These are phyloP conservation scores for Beta macrorhiza DNA, from an alignment of 179 eudicot genomes.

Conservation along the genomic window DNA sequence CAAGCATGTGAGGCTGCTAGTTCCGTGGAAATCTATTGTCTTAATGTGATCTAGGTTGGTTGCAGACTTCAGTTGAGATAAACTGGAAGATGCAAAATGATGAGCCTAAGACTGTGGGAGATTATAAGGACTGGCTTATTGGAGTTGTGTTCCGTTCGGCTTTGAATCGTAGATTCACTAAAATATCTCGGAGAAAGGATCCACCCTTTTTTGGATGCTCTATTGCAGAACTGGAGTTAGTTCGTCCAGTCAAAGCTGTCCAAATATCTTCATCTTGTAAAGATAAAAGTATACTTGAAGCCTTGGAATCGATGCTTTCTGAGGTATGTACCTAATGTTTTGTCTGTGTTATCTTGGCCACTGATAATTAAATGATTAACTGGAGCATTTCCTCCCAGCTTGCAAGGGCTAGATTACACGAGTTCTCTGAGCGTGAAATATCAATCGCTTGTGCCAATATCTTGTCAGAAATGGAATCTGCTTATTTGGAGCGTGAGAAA, in stretches of 20 bases:
- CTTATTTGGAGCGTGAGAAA: constrained; percentile 75
- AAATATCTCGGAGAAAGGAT: constrained; percentile 63
- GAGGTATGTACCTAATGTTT: constrained; percentile 46
- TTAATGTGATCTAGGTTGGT: no score
- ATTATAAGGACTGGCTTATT: constrained; percentile 62
- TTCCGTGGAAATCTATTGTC: no score
- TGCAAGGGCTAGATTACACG: constrained; percentile 59
- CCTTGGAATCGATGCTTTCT: constrained; percentile 59
- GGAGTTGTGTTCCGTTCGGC: constrained; percentile 70
- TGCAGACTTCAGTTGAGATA: constrained; percentile 67
- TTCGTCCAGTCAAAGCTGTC: constrained; percentile 60
- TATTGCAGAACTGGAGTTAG: constrained; percentile 58
- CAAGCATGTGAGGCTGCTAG: no score
- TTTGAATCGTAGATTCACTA: constrained; percentile 71
- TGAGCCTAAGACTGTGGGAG: constrained; percentile 60
- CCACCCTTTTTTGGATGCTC: constrained; percentile 78
- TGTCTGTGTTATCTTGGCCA: no score
- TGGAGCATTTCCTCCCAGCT: constrained; percentile 40
- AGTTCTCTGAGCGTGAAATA: constrained; percentile 74
- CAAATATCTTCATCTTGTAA: constrained; percentile 72
- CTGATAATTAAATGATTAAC: not conserved
- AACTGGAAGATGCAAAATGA: constrained; percentile 69
- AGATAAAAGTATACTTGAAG: constrained; percentile 62
- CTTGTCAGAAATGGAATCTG: constrained; percentile 80
- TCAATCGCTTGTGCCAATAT: constrained; percentile 58